A percentile compares a stretch with the other conserved stretches of the same genome.
These are phyloP conservation scores for Lobosporangium transversale DNA, from an alignment of 192 early-diverging fungal species.

Conservation along the genomic window DNA sequence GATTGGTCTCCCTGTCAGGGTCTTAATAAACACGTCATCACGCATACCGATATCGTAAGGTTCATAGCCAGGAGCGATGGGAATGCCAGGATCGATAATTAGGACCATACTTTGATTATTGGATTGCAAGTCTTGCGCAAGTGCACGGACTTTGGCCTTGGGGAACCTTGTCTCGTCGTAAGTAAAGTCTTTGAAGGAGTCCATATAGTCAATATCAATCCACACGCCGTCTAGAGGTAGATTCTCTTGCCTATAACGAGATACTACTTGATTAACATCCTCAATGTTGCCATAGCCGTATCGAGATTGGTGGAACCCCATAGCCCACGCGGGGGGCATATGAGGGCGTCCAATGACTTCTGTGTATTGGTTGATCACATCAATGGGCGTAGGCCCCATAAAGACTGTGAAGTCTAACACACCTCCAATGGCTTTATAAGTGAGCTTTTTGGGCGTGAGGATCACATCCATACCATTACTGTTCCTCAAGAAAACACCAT, in stretches of 20 bases:
- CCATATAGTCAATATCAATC: constrained; percentile 83
- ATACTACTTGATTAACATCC: constrained; percentile 64
- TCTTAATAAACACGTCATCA: constrained; percentile 68
- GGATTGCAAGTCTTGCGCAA: constrained; percentile 58
- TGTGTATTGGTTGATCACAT: constrained; percentile 65
- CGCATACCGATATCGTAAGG: constrained; percentile 62
- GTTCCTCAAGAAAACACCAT: constrained; percentile 66
- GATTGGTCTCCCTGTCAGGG: constrained; percentile 59
- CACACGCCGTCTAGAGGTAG: constrained; percentile 73
- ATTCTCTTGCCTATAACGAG: constrained; percentile 60
- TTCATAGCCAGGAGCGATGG: constrained; percentile 55
- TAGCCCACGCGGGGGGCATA: constrained; percentile 69
- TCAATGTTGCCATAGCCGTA: constrained; percentile 69
- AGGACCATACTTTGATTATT: constrained; percentile 66
- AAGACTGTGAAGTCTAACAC: constrained; percentile 73
- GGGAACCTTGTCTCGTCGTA: constrained; percentile 68
- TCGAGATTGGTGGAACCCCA: constrained; percentile 73
- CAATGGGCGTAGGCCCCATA: constrained; percentile 58
- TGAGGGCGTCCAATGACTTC: constrained; percentile 71
- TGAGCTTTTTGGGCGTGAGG: constrained; percentile 56
- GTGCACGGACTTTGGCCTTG: constrained; percentile 53
- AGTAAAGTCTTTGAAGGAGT: constrained; percentile 67
- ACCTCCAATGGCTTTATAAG: constrained; percentile 74
- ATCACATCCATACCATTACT: constrained; percentile 78
- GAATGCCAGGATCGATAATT: constrained; percentile 75